Evolutionary conservation across 164 flowering plant species (phyloP).

Genomic region (Sedum album): DNA sequence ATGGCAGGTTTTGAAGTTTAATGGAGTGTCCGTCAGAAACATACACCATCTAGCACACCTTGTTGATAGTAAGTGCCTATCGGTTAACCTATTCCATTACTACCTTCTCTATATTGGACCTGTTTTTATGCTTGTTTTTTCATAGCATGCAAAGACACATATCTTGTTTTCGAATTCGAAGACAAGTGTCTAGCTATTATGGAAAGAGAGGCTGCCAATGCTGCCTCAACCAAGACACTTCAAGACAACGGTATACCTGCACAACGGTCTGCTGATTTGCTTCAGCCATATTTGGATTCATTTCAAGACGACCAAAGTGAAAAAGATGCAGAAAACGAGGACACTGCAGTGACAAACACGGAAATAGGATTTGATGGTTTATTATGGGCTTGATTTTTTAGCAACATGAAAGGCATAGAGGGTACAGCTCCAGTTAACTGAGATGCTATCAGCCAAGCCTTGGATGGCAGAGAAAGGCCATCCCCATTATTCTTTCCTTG

Average conservation of each 20-base stretch:
- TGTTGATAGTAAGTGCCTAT: conserved; percentile 59
- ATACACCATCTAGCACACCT: conserved; percentile 89
- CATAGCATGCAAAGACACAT: conserved; percentile 71
- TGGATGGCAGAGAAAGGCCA: not conserved
- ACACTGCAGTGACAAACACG: conserved; percentile 53
- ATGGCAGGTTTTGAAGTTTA: conserved; percentile 77
- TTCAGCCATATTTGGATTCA: conserved; percentile 57
- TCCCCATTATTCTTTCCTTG: not conserved
- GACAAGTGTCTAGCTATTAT: conserved; percentile 75
- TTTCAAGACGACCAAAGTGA: conserved; percentile 28
- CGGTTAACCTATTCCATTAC: not conserved
- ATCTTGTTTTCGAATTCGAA: conserved; percentile 84
- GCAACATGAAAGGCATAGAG: not conserved
- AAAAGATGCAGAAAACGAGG: conserved; percentile 36
- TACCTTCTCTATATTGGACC: not conserved
- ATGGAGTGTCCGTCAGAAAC: conserved; percentile 71
- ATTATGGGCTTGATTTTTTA: conserved; percentile 55
- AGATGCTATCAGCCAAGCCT: conserved; percentile 2
- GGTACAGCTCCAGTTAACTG: not conserved
- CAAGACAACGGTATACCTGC: conserved; percentile 82
- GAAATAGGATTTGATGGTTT: conserved; percentile 86
- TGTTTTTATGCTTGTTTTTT: conserved; percentile 10
- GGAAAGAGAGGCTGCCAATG: conserved; percentile 63
- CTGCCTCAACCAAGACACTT: conserved; percentile 56
- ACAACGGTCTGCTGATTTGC: conserved; percentile 69